phyloP scores from a whole-genome alignment of 768 basidiomycete genomes.

The Boletus reticulatus region DNA sequence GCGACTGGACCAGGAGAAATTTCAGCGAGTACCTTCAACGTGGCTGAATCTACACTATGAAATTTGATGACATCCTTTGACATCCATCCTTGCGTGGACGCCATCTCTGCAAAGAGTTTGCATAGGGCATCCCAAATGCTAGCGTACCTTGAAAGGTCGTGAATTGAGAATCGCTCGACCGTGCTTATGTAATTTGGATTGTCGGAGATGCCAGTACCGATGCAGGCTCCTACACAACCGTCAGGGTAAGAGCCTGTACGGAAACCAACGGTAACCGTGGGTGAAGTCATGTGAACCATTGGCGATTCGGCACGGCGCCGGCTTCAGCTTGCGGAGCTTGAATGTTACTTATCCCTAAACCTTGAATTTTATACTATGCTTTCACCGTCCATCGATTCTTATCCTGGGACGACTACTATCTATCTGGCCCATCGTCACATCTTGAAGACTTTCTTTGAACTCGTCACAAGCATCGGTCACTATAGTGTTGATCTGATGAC shows the following conservation, averaged over 20 bases:
- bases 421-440: not conserved
- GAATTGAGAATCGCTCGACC: not conserved
- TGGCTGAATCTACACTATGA: conserved; percentile 5
- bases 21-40: conserved; percentile 2
- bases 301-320: too few species aligned
- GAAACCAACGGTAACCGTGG: too few species aligned
- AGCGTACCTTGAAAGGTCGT: conserved; percentile 3
- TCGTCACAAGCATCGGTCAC: not conserved
- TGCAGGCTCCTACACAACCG: too few species aligned
- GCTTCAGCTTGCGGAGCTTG: not conserved
- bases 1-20: too few species aligned
- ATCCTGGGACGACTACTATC: not conserved
- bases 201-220: too few species aligned
- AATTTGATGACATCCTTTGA: conserved; percentile 8
- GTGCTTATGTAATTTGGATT: not conserved
- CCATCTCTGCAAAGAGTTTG: conserved; percentile 15
- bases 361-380: not conserved
- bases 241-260: too few species aligned
- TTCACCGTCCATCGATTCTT: not conserved
- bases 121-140: conserved; percentile 13
- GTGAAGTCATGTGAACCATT: too few species aligned
- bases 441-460: not conserved
- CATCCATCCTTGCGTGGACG: conserved; percentile 7
- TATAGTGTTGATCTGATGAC: not conserved
- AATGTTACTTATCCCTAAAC: not conserved